Base-by-base conservation (phyloP, 208 protist genomes). In the Angomonas ambiguus region DNA sequence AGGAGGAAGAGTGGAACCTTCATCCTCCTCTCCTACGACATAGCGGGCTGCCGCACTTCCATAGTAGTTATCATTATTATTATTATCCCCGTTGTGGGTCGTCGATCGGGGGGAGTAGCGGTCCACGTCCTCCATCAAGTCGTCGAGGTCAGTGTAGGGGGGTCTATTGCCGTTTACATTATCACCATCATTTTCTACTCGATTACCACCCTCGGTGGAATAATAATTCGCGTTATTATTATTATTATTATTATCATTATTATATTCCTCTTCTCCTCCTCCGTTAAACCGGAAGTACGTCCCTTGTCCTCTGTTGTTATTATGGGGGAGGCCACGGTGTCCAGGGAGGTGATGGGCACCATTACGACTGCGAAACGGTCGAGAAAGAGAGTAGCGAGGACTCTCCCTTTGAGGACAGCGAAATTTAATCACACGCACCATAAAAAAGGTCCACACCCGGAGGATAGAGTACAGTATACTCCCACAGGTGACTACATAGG, bases 361-460 rank as follows among this genome's bases (percentile, higher is more conserved):
- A 28, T 74, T 72, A 1, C 65, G 68, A 2, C 62, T 60, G 1
- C 60, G 51, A 18, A 66, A 65, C 0, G 69, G 57, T 0, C 65
- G 58, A 32, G 74, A 73, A 48, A 69, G 56, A 2, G 53, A n/a
- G 25, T 59, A 59, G 20, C 22, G 2, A 13, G 20, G 6, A 28
- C 16, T 4, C 32, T 49, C 22, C 42, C 8, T 18, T 13, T 59
- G 53, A 22, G 80, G 74, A 8, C 67, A 30, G 45, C 62, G 77
- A 6, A 88, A 71, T 65, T 94, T 94, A 60, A 92, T 92, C 53
- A 92, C 59, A 71, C 80, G 84, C 56, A 89, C 80, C 76, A 95
- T 87, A 51, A 92, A 61, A 70, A 93, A 93, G 49, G 79, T 83
- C 87, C 90, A 95, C 45, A 89, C 79, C 18, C 90, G 86, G 28